Percentiles rank a stretch among this genome's conserved stretches.
Evolutionary conservation across 306 rosid species (phyloP).

Genomic region (Gastrolobium bilobum): DNA sequence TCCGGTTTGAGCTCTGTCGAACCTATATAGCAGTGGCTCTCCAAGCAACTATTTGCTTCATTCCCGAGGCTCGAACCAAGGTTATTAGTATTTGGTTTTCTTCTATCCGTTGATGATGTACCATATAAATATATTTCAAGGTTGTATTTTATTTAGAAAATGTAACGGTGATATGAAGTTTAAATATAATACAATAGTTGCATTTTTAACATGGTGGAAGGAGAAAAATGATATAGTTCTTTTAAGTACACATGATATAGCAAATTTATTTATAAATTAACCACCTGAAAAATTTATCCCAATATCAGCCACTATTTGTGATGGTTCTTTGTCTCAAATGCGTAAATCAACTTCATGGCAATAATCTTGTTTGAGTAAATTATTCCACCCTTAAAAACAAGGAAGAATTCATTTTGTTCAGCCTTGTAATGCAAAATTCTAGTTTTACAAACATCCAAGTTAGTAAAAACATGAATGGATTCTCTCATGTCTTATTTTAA

Average conservation of each 20-base stretch:
- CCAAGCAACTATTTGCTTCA: no score
- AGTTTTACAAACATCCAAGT: not conserved
- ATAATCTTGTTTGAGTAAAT: not conserved
- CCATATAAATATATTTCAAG: not conserved
- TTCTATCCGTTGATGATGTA: not conserved
- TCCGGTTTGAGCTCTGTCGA: no score
- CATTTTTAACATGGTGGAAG: not conserved
- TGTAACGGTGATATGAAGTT: not conserved
- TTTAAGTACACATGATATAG: not conserved
- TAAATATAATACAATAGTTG: not conserved
- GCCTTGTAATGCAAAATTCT: not conserved
- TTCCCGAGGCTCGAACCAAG: no score
- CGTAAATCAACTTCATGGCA: slow-evolving; percentile 11
- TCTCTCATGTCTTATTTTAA: no score
- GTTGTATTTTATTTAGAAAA: not conserved
- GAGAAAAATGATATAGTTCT: slow-evolving; percentile 4
- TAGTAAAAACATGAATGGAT: not conserved
- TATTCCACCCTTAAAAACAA: not conserved
- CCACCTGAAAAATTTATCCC: not conserved
- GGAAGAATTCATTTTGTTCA: not conserved
- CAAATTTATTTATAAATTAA: slow-evolving; percentile 9
- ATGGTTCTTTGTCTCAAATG: slow-evolving; percentile 23
- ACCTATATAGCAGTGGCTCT: no score
- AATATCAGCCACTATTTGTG: not conserved
- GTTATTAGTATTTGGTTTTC: not conserved